Conservation (phyloP, 2,329 filamentous ascomycete species). For the Fusarium keratoplasticum region DNA sequence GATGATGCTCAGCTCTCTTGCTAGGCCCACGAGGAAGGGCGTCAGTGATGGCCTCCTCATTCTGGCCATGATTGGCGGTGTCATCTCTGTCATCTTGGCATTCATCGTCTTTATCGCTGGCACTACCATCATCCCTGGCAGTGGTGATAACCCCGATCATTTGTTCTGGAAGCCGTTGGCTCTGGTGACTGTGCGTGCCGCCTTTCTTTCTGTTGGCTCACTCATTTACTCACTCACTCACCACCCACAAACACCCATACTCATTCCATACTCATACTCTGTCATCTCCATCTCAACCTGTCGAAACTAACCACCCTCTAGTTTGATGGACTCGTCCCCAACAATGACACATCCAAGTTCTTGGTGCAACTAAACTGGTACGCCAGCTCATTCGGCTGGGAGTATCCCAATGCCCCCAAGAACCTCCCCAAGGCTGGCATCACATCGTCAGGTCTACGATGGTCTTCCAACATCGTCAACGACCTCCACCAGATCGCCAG, state of each 20-base stretch:
- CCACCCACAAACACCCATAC: background rate
- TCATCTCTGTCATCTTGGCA: conserved; percentile 32
- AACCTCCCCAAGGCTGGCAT: conserved; percentile 39
- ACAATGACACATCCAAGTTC: conserved; percentile 42
- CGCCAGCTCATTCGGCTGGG: conserved; percentile 41
- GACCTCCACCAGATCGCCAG: conserved; percentile 39
- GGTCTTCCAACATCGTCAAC: conserved; percentile 29
- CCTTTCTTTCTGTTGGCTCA: background rate
- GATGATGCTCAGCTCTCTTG: conserved; percentile 27
- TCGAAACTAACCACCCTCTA: conserved; percentile 14
- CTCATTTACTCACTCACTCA: background rate
- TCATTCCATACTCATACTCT: background rate
- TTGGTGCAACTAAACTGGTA: conserved; percentile 44
- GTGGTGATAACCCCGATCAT: conserved; percentile 16
- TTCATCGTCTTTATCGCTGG: conserved; percentile 38
- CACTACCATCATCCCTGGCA: conserved; percentile 33
- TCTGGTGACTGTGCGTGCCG: conserved; percentile 40
- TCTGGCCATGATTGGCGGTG: conserved; percentile 36
- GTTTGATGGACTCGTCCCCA: conserved; percentile 44
- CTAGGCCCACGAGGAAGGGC: conserved; percentile 30
- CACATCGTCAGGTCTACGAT: conserved; percentile 28
- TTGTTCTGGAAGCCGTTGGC: conserved; percentile 40
- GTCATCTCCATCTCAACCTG: background rate
- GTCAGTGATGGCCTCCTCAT: conserved; percentile 30
- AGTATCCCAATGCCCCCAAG: conserved; percentile 41